Base-by-base conservation (phyloP, 768 basidiomycete species). In the Clitopilus hobsonii region DNA sequence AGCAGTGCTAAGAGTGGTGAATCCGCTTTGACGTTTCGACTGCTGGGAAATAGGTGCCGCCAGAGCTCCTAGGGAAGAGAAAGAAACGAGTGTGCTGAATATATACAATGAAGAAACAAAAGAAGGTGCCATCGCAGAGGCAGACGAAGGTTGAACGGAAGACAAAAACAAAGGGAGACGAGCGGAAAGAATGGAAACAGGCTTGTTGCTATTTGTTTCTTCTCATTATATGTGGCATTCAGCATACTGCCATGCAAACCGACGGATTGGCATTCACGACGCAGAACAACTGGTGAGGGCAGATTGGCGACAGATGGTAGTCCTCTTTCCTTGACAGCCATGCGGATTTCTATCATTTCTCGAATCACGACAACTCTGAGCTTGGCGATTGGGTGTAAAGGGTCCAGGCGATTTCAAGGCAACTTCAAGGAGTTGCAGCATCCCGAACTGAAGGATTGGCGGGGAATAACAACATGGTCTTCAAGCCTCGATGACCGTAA, bases 1-100 rank as follows among this genome's bases (percentile, higher is more conserved):
- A 0, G 75, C 23, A 5, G 69, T 59, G 25, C 72, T 65, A 50
- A 82, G 63, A 45, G 41, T 45, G 2, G 5, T 45, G 41, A 45
- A 45, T 10, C 41, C 41, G 22, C 41, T 45, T 45, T 45, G 41
- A 23, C 41, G 41, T 45, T 45, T 45, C 11, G n/a, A n/a, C n/a
- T 45, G 3, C 18, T 45, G 41, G 22, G 22, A 2, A 11, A 45
- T 45, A 45, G 41, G 41, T 23, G 22, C 41, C 16, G 41, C 41
- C 41, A 18, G 41, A 23, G 22, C 41, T 45, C 41, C 41, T 45
- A 45, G n/a, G 11, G 41, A 45, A 5, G 41, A 10, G 11, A 45
- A 23, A 45, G 41, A 45, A 45, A 45, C n/a, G 41, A 45, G 6
- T 11, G 41, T 45, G 41, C 22, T 45, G 41, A 45, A 45, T 45